phyloP scores from a whole-genome alignment of 2,329 filamentous ascomycete genomes.

The Botrytis tulipae region DNA sequence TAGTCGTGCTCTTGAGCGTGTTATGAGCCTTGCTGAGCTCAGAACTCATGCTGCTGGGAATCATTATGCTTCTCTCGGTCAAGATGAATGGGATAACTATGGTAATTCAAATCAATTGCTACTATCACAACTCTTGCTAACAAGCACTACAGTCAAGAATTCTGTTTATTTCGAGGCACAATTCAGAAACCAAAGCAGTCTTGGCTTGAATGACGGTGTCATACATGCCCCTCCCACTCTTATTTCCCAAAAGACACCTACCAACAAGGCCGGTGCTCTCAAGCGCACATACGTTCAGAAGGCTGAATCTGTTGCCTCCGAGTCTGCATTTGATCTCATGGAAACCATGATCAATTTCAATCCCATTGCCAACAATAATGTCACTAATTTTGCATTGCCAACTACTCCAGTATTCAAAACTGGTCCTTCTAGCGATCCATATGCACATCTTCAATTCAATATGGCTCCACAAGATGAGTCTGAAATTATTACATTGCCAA shows the following conservation, averaged over 20 bases:
- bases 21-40: neutral
- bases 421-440: neutral
- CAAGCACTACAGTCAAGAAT: neutral
- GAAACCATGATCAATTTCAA: neutral
- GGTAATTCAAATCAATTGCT: neutral
- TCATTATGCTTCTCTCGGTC: slow-evolving; percentile 4
- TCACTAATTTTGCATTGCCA: neutral
- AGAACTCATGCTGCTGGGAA: neutral
- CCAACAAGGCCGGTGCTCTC: neutral
- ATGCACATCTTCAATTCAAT: neutral
- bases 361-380: neutral
- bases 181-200: neutral
- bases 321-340: neutral
- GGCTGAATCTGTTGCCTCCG: neutral
- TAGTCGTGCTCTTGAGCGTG: slow-evolving; percentile 6
- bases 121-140: neutral
- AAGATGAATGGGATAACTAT: neutral
- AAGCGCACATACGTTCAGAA: slow-evolving; percentile 15
- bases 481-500: neutral
- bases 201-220: neutral
- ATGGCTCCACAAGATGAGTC: neutral
- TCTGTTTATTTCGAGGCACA: slow-evolving; percentile 16
- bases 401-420: neutral
- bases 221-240: neutral
- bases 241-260: neutral